Evolutionary conservation across 495 filamentous ascomycete genomes (phyloP).

Genomic region (Platismatia glauca): DNA sequence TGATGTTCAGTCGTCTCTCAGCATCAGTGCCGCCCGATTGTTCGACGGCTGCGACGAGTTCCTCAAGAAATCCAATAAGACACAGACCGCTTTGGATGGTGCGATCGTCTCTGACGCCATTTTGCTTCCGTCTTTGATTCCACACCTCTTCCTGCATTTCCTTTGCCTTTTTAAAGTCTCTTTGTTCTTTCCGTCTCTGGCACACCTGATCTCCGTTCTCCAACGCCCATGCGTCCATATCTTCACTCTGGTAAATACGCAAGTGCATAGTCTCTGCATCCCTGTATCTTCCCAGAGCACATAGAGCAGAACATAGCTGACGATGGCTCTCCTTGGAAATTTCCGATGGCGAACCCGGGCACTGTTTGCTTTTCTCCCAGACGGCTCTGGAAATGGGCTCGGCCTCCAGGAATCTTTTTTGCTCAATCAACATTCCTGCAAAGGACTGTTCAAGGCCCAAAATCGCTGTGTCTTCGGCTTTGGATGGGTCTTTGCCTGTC

Average conservation of each 20-base stretch:
- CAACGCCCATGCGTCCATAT: not conserved
- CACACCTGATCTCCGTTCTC: conserved; percentile 11
- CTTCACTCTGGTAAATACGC: not conserved
- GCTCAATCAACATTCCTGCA: conserved; percentile 7
- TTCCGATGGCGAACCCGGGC: not conserved
- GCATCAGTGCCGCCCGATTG: not conserved
- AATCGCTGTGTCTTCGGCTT: not conserved
- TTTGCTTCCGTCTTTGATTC: conserved; percentile 1
- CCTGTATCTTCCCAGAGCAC: not conserved
- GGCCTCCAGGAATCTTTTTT: conserved; percentile 1
- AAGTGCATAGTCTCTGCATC: conserved; percentile 5
- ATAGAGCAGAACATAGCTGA: conserved; percentile 6
- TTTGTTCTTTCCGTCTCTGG: not conserved
- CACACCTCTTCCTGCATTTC: conserved; percentile 1
- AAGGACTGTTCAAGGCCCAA: not conserved
- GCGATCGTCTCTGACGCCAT: not conserved
- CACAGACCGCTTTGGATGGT: conserved; percentile 5
- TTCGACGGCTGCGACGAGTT: not conserved
- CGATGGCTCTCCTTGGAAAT: conserved; percentile 1
- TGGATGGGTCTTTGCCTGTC: not conserved
- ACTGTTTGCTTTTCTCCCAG: not conserved
- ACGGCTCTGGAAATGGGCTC: not conserved
- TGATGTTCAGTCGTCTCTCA: not conserved
- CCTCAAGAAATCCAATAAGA: not conserved
- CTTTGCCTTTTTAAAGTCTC: conserved; percentile 1